Evolutionary conservation across 345 rosid species (phyloP), one percentile per base, ranked within the genome.

Genomic region (Dipteronia dyeriana): DNA sequence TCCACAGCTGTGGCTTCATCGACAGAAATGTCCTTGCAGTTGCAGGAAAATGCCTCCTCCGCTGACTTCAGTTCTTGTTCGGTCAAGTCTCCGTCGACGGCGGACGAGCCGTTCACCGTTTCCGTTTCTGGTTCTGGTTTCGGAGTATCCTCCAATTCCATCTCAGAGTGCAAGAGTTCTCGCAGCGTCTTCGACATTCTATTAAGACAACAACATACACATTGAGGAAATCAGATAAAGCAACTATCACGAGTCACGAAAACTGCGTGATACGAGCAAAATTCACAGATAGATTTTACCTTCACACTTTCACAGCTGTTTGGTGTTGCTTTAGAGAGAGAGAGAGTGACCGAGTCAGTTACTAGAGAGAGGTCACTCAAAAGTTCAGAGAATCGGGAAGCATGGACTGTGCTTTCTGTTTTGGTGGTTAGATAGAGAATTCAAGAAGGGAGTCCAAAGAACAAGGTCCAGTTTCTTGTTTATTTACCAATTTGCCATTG

Each of bases 341-440:
- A 59, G 69, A 59, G 19, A 47, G 79, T 16, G 64, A 47, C 31
- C 9, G 57, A 73, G 17, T 73, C 25, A 43, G 57, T 73, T 54
- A 63, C 22, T 41, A 19, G 62, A 73, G 64, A 47, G 23, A 54
- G 61, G 49, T 23, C 56, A 43, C 56, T 63, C 2, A 38, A 71
- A 59, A 17, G 14, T 10, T 9, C 4, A 61, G 79, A 77, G 76
- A 74, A 60, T 38, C 13, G 53, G 49, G 65, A 66, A 60, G 77
- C 64, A 41, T n/a, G 57, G 29, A 29, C 68, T 25, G 49, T 29
- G 68, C 13, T 66, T 71, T 53, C 66, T 64, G 79, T 83, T 82
- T 73, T 83, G 80, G 85, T 83, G 76, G 83, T 79, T 76, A 34
- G 59, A 74, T 43, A 14, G 39, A 43, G 80, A 73, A 79, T 76